Base-by-base conservation (phyloP, 306 rosid genomes). In the Cucurbita moschata region DNA sequence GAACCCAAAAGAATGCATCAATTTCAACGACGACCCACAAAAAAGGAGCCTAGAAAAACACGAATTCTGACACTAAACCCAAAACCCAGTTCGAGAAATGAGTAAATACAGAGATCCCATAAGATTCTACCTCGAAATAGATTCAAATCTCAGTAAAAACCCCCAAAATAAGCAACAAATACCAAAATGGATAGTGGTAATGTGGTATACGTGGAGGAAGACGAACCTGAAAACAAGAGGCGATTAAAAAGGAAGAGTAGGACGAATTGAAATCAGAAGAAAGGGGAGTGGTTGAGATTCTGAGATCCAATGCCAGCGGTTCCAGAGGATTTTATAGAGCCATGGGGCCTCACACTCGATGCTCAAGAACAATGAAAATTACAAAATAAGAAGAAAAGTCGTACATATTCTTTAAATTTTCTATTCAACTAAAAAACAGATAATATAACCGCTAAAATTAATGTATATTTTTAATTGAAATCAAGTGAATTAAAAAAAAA, bases 61-160 rank as follows among this genome's bases (percentile, higher is more conserved):
- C 2, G 56, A 65, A 65, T 65, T 65, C 50, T n/a, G 8, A 63
- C 21, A 43, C 53, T 2, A 43, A 46, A 18, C 19, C 39, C 40
- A 46, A 1, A 67, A 67, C n/a, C 55, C 55, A 43, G 55, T 44
- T 21, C 39, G 72, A 44, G 18, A 46, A 19, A 67, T 5, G 35
- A 66, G 54, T 75, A 73, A 81, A 70, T 67, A 44, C 65, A 61
- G 26, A 49, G 77, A 71, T 50, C 71, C 71, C 79, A 75, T 9
- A 61, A 77, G 63, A 68, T 35, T 67, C 0, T 3, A 21, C 19
- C 18, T 8, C 49, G 49, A 44, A 7, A 44, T 44, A 8, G 49
- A 44, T 11, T 8, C 12, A 44, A 44, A 1, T 44, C 49, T 11
- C 8, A 44, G 10, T 8, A 44, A 8, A 44, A 44, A 0, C 49